Evolutionary conservation across 2,329 filamentous ascomycete genomes (phyloP).

Genomic region (Furcasterigmium furcatum): DNA sequence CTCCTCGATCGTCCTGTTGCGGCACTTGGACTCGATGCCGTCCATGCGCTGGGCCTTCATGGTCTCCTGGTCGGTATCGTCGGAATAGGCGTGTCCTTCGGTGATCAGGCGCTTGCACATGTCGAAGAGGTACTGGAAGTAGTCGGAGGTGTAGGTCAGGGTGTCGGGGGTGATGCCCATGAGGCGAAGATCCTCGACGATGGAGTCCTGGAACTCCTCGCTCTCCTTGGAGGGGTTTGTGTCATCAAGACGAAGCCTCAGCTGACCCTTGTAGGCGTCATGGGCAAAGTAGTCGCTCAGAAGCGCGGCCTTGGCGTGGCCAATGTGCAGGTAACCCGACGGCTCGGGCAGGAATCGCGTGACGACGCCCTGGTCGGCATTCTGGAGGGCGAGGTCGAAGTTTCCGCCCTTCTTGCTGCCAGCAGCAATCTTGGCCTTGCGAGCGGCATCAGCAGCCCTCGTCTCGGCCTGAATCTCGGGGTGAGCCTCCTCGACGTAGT

Average conservation of each 20-base stretch:
- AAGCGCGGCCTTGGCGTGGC: constrained; percentile 89
- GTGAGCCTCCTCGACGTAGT: constrained; percentile 77
- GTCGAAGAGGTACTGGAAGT: constrained; percentile 90
- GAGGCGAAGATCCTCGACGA: constrained; percentile 84
- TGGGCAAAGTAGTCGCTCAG: constrained; percentile 97
- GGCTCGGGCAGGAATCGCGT: constrained; percentile 93
- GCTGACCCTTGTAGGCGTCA: constrained; percentile 84
- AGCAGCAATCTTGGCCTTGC: constrained; percentile 65
- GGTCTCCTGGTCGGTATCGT: constrained; percentile 86
- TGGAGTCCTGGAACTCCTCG: constrained; percentile 91
- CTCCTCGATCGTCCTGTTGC: constrained; percentile 77
- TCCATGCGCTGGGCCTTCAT: constrained; percentile 85
- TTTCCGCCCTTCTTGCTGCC: constrained; percentile 75
- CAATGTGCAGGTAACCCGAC: constrained; percentile 85
- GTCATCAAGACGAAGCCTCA: constrained; percentile 92
- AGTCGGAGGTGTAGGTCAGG: constrained; percentile 89
- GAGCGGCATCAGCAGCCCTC: constrained; percentile 66
- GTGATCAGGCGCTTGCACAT: constrained; percentile 82
- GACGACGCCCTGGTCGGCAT: constrained; percentile 84
- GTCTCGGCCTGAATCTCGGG: constrained; percentile 71
- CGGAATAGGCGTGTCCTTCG: constrained; percentile 85
- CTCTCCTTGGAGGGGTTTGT: constrained; percentile 98
- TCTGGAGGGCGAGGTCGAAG: constrained; percentile 84
- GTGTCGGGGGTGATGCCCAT: constrained; percentile 90
- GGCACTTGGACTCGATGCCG: constrained; percentile 76